Evolutionary conservation across 352 stramenopile genomes (phyloP).

Genomic region (Phytophthora pini): DNA sequence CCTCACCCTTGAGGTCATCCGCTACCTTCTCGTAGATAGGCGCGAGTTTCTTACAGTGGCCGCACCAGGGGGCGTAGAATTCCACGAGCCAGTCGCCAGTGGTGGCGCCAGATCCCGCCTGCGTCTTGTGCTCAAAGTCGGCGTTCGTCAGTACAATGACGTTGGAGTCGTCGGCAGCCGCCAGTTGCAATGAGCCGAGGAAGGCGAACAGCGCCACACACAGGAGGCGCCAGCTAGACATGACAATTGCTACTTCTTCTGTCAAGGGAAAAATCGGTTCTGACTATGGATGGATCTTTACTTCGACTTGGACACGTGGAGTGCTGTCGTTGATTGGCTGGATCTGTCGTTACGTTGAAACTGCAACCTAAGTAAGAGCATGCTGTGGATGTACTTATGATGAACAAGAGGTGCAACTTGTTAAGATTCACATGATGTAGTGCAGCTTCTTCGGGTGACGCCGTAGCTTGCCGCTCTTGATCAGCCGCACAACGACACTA

Average conservation of each 20-base stretch:
- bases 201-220: constrained; percentile 37
- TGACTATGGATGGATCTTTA: constrained; percentile 11
- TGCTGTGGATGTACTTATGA: not conserved
- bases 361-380: not conserved
- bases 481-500: constrained; percentile 42
- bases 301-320: constrained; percentile 28
- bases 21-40: constrained; percentile 87
- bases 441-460: constrained; percentile 48
- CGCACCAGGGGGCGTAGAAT: constrained; percentile 89
- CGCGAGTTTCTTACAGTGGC: constrained; percentile 84
- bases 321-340: constrained; percentile 17
- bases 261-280: constrained; percentile 3
- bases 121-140: constrained; percentile 92
- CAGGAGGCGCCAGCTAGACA: constrained; percentile 24
- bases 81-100: constrained; percentile 92
- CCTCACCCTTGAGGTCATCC: constrained; percentile 77
- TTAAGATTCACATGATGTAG: constrained; percentile 38
- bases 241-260: constrained; percentile 3
- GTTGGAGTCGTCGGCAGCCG: constrained; percentile 41
- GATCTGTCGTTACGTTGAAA: constrained; percentile 2
- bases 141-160: constrained; percentile 67
- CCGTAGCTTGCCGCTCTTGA: constrained; percentile 41
- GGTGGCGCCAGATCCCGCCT: constrained; percentile 89
- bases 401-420: not conserved
- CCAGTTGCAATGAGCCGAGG: constrained; percentile 29